Conservation (phyloP, 2,329 filamentous ascomycete species). For the Didymella pomorum region DNA sequence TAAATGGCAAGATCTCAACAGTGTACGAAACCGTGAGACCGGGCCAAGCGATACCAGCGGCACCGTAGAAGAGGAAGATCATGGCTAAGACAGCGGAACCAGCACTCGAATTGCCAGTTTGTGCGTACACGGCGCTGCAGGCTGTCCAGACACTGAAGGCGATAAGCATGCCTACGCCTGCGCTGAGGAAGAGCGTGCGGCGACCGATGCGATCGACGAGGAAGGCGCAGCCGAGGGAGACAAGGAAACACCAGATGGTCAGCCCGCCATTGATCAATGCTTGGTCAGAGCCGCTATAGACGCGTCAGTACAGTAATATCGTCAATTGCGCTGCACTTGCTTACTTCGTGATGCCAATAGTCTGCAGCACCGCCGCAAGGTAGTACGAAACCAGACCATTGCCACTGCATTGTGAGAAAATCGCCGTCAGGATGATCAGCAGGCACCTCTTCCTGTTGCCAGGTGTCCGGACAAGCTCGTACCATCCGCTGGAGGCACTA, state of each 20-base stretch:
- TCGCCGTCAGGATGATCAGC: conserved; percentile 24
- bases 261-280: conserved; percentile 58
- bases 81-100: conserved; percentile 58
- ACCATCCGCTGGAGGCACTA: conserved; percentile 23
- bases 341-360: conserved; percentile 33
- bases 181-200: conserved; percentile 44
- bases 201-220: conserved; percentile 45
- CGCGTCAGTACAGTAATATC: not conserved
- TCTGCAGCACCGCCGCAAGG: conserved; percentile 22
- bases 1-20: conserved; percentile 58
- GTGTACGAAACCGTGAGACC: conserved; percentile 61
- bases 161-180: conserved; percentile 45
- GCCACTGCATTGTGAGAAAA: conserved; percentile 30
- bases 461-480: conserved; percentile 26
- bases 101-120: conserved; percentile 25
- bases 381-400: conserved; percentile 30
- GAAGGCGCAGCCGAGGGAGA: conserved; percentile 53
- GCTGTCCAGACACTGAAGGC: conserved; percentile 45
- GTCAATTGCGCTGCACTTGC: conserved; percentile 32
- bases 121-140: conserved; percentile 27
- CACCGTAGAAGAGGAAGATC: conserved; percentile 57
- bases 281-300: conserved; percentile 43
- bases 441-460: conserved; percentile 29
- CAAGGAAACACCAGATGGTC: conserved; percentile 68
- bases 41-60: conserved; percentile 52